Base-by-base conservation (phyloP, 1,284 basidiomycete species). In the Vanrija sp. region DNA sequence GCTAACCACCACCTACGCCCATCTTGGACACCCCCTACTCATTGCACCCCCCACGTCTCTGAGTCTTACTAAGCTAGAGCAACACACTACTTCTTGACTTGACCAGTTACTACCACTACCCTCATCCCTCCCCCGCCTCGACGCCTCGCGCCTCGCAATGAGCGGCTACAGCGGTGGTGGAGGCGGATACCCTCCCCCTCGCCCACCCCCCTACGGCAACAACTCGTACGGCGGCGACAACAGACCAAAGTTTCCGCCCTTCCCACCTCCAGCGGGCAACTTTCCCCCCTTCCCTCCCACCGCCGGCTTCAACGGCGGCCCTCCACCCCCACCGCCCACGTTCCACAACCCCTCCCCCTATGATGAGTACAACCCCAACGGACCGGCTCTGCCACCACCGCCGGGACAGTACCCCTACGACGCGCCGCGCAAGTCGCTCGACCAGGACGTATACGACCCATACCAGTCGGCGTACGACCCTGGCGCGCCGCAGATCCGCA, bases 391-490 rank as follows among this genome's bases (percentile, higher is more conserved):
- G 7, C 55, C 51, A 22, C 60, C 64, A 46, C 56, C 60, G 14
- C 60, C 59, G 22, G 53, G 53, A 20, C 47, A 38, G 27, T 47
- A 41, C 9, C 20, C 48, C 38, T 69, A 68, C 45, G 63, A 63
- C 16, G 64, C 64, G 36, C 65, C 63, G 19, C 49, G 63, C 35
- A 56, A 58, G 18, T 49, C 64, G 6, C 66, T 63, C 43, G 66
- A 68, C 16, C 52, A 55, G 27, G 67, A 68, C 15, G 58, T 56
- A 4, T 73, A 73, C 53, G 71, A 73, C 55, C 71, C 71, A 5
- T 69, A 73, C 41, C 64, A 64, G 42, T 67, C 46, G 18, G 57
- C 61, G 0, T 71, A 68, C 49, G 58, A 67, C n/a, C 57, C 68
- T 0, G 54, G 51, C 5, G 46, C 60, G 3, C 60, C 66, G 1